Evolutionary conservation across 257 asterid genomes (phyloP).

Genomic region (Coffea eugenioides): DNA sequence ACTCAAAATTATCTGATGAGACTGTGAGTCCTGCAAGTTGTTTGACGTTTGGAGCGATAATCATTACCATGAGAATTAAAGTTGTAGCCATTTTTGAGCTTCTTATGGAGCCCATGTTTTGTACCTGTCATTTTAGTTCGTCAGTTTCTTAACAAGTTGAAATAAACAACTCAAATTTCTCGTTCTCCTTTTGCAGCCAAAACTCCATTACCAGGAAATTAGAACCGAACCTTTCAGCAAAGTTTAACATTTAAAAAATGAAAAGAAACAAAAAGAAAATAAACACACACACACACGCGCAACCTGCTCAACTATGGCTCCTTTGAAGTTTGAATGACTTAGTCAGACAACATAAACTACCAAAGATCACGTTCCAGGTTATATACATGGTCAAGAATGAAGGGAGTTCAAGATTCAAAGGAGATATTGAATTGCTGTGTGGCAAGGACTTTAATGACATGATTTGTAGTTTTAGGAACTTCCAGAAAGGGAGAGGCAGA

Average conservation of each 20-base stretch:
- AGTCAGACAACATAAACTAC: not conserved
- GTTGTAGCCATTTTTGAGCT: not conserved
- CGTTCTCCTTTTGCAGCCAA: not conserved
- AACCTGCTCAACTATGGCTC: not conserved
- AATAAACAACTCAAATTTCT: not conserved
- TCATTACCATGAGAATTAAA: slow-evolving; percentile 15
- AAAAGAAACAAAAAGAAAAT: not conserved
- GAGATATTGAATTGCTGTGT: not conserved
- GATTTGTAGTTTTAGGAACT: not conserved
- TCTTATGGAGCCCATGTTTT: slow-evolving; percentile 10
- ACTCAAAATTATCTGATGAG: slow-evolving; percentile 10
- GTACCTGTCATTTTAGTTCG: not conserved
- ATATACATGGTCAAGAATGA: not conserved
- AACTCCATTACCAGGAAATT: not conserved
- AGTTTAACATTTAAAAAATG: not conserved
- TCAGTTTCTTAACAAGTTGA: not conserved
- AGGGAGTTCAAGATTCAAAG: not conserved
- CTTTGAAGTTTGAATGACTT: not conserved
- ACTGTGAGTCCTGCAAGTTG: slow-evolving; percentile 28
- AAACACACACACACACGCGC: too few relatives aligned
- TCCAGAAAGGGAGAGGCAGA: not conserved
- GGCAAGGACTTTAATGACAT: not conserved
- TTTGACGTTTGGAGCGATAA: slow-evolving; percentile 29
- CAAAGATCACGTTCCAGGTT: not conserved
- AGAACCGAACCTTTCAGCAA: too few relatives aligned